Percentiles rank a stretch among this genome's conserved stretches.
Evolutionary conservation across 129 eudicot species (phyloP).

Genomic region (Flaveria linearis): DNA sequence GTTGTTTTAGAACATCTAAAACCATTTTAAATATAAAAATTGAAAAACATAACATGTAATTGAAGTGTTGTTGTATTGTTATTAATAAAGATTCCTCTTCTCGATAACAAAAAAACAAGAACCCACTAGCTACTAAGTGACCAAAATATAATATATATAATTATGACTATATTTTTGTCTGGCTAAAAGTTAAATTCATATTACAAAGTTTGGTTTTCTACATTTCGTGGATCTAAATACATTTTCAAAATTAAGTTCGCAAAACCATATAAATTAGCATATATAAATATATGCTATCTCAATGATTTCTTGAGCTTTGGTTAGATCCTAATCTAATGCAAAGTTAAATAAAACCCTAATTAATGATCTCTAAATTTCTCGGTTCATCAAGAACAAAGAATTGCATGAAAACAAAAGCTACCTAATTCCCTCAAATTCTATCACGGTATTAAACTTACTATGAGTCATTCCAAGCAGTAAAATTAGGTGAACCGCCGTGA

Average conservation of each 20-base stretch:
- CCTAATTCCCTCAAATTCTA: conserved; percentile 23
- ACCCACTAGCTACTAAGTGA: background rate
- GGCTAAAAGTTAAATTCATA: conserved; percentile 38
- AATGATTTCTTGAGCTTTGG: conserved; percentile 43
- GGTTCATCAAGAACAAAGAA: conserved; percentile 31
- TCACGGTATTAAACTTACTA: conserved; percentile 20
- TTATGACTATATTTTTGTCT: conserved; percentile 40
- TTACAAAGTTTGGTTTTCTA: conserved; percentile 59
- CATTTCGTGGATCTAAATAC: conserved; percentile 52
- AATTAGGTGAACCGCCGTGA: conserved; percentile 50
- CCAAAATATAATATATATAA: background rate
- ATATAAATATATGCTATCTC: conserved; percentile 17
- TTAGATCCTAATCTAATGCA: conserved; percentile 46
- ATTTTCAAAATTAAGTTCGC: conserved; percentile 54
- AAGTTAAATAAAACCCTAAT: conserved; percentile 29
- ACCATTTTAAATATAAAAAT: background rate
- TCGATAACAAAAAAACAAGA: background rate
- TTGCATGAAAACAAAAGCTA: conserved; percentile 13
- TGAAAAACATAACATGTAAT: background rate
- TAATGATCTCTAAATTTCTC: conserved; percentile 24
- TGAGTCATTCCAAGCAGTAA: conserved; percentile 69
- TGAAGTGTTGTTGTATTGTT: background rate
- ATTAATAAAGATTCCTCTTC: too few species aligned
- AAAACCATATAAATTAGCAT: conserved; percentile 45
- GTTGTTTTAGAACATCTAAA: background rate